Evolutionary conservation across 805 yeast species (phyloP).

Genomic region (Starmerella sirachaensis): DNA sequence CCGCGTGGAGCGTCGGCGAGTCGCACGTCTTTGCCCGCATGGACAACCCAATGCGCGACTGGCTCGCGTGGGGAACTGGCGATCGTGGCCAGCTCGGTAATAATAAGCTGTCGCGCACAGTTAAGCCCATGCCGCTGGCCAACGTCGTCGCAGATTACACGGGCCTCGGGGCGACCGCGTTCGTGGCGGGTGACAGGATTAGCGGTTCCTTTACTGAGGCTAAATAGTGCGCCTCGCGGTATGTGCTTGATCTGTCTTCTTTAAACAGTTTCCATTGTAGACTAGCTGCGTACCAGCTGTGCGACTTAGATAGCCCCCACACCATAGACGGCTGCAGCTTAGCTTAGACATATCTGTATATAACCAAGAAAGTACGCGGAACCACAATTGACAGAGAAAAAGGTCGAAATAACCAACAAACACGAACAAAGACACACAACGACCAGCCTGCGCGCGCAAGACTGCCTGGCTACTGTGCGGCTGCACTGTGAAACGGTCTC

Average conservation of each 20-base stretch:
- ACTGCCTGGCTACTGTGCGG: too few species aligned
- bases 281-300: too few species aligned
- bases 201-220: conserved; percentile 16
- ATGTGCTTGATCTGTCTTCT: too few species aligned
- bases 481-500: too few species aligned
- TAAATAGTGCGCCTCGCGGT: background rate
- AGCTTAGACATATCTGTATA: too few species aligned
- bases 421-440: too few species aligned
- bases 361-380: too few species aligned
- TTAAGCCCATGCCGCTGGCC: conserved; percentile 18
- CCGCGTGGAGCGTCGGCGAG: conserved; percentile 48
- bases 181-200: conserved; percentile 22
- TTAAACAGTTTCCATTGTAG: background rate
- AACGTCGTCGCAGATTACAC: background rate
- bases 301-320: too few species aligned
- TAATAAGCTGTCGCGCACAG: conserved; percentile 53
- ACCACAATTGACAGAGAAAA: too few species aligned
- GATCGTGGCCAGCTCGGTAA: conserved; percentile 74
- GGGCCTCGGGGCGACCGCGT: conserved; percentile 8
- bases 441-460: too few species aligned
- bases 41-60: conserved; percentile 33
- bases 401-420: too few species aligned
- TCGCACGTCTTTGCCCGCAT: conserved; percentile 55
- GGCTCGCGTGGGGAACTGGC: conserved; percentile 75
- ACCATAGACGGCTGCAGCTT: too few species aligned